These are phyloP conservation scores for Trametes punicea DNA, from an alignment of 768 basidiomycete species.

Conservation along the genomic window DNA sequence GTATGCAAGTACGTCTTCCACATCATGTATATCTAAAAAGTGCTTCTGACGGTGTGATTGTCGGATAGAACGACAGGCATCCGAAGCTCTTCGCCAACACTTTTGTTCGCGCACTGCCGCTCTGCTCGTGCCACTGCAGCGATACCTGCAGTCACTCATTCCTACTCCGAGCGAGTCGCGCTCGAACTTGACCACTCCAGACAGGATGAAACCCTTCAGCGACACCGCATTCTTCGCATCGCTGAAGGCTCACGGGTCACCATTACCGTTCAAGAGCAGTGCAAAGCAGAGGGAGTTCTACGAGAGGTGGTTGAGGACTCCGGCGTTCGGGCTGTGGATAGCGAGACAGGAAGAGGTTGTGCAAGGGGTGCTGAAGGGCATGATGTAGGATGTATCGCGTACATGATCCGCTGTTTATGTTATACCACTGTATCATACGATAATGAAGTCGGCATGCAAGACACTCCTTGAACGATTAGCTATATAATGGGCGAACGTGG, in stretches of 20 bases:
- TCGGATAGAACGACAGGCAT: conserved; percentile 54
- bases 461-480: too few species aligned
- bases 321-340: conserved; percentile 78
- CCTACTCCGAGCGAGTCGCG: conserved; percentile 56
- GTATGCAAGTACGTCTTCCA: conserved; percentile 45
- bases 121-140: conserved; percentile 83
- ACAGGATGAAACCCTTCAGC: conserved; percentile 66
- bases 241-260: conserved; percentile 64
- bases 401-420: too few species aligned
- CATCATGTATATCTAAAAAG: not conserved
- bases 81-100: conserved; percentile 68
- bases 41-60: not conserved
- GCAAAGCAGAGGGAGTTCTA: conserved; percentile 72
- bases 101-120: conserved; percentile 84
- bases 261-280: conserved; percentile 71
- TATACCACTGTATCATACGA: too few species aligned
- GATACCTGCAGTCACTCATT: conserved; percentile 87
- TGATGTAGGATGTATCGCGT: not conserved
- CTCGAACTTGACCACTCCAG: conserved; percentile 7
- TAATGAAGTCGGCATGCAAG: too few species aligned
- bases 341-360: conserved; percentile 73
- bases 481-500: not conserved
- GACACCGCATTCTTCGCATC: conserved; percentile 66
- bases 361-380: conserved; percentile 44
- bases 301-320: conserved; percentile 69